Evolutionary conservation across 495 filamentous ascomycete genomes (phyloP).

Genomic region (Penicillium malachiteum): DNA sequence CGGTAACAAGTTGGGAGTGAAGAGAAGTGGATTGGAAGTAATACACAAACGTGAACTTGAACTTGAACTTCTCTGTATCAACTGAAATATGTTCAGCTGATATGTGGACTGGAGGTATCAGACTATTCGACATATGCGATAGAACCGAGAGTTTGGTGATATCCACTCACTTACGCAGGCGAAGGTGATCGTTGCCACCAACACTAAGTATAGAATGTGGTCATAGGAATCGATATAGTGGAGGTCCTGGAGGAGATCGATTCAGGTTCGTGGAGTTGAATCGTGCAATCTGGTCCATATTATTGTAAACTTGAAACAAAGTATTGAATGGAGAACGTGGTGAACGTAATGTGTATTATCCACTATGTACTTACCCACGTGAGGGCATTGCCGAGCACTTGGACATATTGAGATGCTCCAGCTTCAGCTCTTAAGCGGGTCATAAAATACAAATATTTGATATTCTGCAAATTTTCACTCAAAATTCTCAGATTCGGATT

Average conservation of each 20-base stretch:
- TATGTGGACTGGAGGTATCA: not conserved
- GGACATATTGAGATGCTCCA: not conserved
- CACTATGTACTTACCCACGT: not conserved
- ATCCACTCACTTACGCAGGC: not conserved
- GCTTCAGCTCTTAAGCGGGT: not conserved
- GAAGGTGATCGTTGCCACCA: constrained; percentile 1
- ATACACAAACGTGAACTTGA: not conserved
- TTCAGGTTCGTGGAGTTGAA: not conserved
- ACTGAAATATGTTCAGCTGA: not conserved
- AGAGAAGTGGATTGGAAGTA: not conserved
- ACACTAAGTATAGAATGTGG: not conserved
- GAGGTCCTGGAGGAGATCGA: not conserved
- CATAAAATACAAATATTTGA: no score
- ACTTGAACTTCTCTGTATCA: no score
- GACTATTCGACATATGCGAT: no score
- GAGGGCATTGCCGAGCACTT: constrained; percentile 1
- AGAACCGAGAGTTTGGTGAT: not conserved
- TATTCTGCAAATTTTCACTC: no score
- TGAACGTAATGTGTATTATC: not conserved
- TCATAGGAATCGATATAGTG: not conserved
- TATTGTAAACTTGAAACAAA: no score
- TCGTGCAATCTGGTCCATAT: no score
- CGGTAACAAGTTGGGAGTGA: not conserved
- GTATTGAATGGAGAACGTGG: not conserved
- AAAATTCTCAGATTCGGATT: not conserved